These are phyloP conservation scores for Parasitella parasitica DNA, from an alignment of 371 early-diverging fungal species.

Conservation along the genomic window DNA sequence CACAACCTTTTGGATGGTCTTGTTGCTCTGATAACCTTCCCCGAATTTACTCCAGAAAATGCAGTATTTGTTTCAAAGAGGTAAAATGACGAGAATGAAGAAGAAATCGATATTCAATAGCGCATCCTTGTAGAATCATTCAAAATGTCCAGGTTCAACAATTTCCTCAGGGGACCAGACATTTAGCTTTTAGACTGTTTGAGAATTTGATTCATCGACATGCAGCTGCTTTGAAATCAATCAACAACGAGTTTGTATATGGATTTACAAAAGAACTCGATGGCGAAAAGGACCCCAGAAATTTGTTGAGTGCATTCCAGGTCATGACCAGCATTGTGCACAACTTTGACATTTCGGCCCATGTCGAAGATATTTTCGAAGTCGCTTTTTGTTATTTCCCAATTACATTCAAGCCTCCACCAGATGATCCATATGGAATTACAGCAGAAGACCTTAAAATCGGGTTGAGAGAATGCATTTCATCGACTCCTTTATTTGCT, in stretches of 20 bases:
- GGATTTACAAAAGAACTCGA: conserved; percentile 90
- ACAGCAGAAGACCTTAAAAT: conserved; percentile 88
- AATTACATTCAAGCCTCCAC: conserved; percentile 95
- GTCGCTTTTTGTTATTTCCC: conserved; percentile 98
- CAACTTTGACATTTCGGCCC: conserved; percentile 72
- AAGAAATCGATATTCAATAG: not conserved
- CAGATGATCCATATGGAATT: conserved; percentile 91
- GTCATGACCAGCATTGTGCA: conserved; percentile 64
- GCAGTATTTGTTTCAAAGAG: conserved; percentile 58
- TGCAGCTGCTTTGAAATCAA: conserved; percentile 36
- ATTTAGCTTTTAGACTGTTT: conserved; percentile 44
- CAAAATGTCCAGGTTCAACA: conserved; percentile 63
- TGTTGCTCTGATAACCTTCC: conserved; percentile 56
- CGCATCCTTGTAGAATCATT: conserved; percentile 35
- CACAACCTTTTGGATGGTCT: conserved; percentile 69
- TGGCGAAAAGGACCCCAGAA: conserved; percentile 98
- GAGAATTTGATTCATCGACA: conserved; percentile 43
- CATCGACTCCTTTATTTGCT: conserved; percentile 76
- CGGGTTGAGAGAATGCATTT: conserved; percentile 67
- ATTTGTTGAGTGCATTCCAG: conserved; percentile 84
- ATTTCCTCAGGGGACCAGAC: conserved; percentile 59
- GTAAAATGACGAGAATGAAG: conserved; percentile 23
- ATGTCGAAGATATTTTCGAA: conserved; percentile 92
- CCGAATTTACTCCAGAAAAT: conserved; percentile 58
- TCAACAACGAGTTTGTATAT: conserved; percentile 71